Evolutionary conservation across 495 filamentous ascomycete genomes (phyloP).

Genomic region (Penicillium cinerascens): DNA sequence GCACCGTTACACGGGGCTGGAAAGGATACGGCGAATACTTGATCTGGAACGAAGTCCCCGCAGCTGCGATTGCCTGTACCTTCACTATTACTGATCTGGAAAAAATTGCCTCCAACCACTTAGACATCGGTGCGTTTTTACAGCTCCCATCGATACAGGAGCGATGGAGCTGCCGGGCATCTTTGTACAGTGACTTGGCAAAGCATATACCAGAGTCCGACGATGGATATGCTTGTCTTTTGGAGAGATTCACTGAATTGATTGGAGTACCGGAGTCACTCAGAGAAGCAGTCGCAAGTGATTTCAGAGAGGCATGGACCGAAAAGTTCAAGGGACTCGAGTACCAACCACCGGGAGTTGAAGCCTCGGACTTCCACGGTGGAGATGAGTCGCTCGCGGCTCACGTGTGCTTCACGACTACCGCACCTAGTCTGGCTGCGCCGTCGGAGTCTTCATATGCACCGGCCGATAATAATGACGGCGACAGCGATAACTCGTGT

Average conservation of each 20-base stretch:
- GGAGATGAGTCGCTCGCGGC: background rate
- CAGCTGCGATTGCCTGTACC: slow-evolving; percentile 23
- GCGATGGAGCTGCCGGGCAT: background rate
- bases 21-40: slow-evolving; percentile 32
- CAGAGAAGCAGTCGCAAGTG: background rate
- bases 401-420: too few relatives aligned
- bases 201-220: background rate
- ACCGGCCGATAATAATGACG: background rate
- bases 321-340: background rate
- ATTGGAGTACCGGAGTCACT: background rate
- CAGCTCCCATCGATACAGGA: slow-evolving; percentile 17
- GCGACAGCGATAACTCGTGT: background rate
- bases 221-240: background rate
- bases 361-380: background rate
- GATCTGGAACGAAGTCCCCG: slow-evolving; percentile 27
- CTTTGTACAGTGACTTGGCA: background rate
- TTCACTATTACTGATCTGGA: slow-evolving; percentile 23
- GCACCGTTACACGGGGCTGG: slow-evolving; percentile 19
- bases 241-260: background rate
- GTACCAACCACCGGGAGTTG: too few relatives aligned
- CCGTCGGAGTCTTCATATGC: background rate
- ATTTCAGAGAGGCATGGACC: background rate
- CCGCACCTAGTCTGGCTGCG: background rate
- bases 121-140: slow-evolving; percentile 22
- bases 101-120: slow-evolving; percentile 7